Conservation (phyloP, 2,329 filamentous ascomycete species). For the Ascochyta clinopodiicola region DNA sequence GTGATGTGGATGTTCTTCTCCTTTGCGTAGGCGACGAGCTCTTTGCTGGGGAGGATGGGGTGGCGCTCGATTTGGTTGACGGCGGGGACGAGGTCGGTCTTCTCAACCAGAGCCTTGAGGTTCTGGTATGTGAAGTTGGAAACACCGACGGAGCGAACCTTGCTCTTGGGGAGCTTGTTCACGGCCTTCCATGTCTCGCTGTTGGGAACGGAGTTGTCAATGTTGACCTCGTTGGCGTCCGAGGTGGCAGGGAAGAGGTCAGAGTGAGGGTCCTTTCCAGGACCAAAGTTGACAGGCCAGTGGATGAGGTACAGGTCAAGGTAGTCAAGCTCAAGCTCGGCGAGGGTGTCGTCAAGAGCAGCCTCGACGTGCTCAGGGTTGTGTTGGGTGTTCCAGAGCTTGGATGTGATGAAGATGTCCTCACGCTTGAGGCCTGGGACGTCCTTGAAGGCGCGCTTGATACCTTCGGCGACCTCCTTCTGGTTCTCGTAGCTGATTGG, state of each 20-base stretch:
- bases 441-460: conserved; percentile 40
- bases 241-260: conserved; percentile 48
- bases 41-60: conserved; percentile 37
- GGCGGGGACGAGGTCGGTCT: conserved; percentile 41
- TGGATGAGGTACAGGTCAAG: conserved; percentile 90
- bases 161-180: conserved; percentile 48
- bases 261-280: conserved; percentile 51
- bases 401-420: conserved; percentile 66
- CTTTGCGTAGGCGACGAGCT: conserved; percentile 38
- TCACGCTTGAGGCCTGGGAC: conserved; percentile 38
- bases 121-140: conserved; percentile 43
- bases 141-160: conserved; percentile 39
- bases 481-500: conserved; percentile 44
- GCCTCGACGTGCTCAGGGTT: conserved; percentile 70
- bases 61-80: conserved; percentile 44
- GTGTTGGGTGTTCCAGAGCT: conserved; percentile 92
- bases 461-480: conserved; percentile 38
- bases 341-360: conserved; percentile 74
- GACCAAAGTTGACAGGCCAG: conserved; percentile 81
- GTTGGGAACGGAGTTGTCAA: conserved; percentile 38
- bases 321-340: conserved; percentile 84
- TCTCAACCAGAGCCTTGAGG: conserved; percentile 63
- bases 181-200: conserved; percentile 49
- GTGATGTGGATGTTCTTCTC: conserved; percentile 44
- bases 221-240: conserved; percentile 61